Base-by-base conservation (phyloP, 352 stramenopile genomes). In the Phytopythium cucurbitacearum region DNA sequence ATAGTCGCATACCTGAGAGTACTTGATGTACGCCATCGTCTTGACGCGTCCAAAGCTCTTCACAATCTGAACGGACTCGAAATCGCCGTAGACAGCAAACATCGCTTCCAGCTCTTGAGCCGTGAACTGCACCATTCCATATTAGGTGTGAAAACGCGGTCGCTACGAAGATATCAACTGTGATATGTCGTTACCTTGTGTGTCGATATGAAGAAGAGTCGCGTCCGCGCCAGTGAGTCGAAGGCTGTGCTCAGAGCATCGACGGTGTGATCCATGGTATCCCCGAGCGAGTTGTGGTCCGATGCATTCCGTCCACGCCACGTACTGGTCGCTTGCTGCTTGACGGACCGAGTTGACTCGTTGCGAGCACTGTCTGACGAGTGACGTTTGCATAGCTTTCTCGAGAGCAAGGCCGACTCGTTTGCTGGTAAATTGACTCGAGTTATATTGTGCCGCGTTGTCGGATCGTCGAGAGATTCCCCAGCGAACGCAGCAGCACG, bases 1-100 rank as follows among this genome's bases (percentile, higher is more conserved):
- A 36, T 41, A 48, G 28, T 10, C 10, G 8, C 21, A 10, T 73
- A 87, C 72, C 56, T 76, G 80, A 16, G 71, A 65, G 60, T 90
- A 94, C 38, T 64, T 56, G 36, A 94, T 60, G 40, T 94, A 94
- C 10, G 85, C 85, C 85, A 94, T 94, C 1, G 85, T 93, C 63
- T 88, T 88, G n/a, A 93, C 48, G 21, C 77, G 72, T 3, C 85
- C 85, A 63, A 91, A 91, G 55, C 71, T 90, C 53, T 80, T 83
- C 21, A 87, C 74, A 8, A 86, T 55, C 36, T 90, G 56, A 41
- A 85, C 81, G 16, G 53, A 64, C 37, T 91, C 78, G 45, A 94
- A 84, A 58, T 91, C 67, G 3, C 82, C 75, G 39, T 94, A 94
- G 4, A 87, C 77, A 0, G 61, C 66, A 63, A 94, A 94, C 75